Percentiles rank a stretch among this genome's conserved stretches.
These are phyloP conservation scores for Thalassiosira sp. DNA, from an alignment of 352 stramenopile species.

Conservation along the genomic window DNA sequence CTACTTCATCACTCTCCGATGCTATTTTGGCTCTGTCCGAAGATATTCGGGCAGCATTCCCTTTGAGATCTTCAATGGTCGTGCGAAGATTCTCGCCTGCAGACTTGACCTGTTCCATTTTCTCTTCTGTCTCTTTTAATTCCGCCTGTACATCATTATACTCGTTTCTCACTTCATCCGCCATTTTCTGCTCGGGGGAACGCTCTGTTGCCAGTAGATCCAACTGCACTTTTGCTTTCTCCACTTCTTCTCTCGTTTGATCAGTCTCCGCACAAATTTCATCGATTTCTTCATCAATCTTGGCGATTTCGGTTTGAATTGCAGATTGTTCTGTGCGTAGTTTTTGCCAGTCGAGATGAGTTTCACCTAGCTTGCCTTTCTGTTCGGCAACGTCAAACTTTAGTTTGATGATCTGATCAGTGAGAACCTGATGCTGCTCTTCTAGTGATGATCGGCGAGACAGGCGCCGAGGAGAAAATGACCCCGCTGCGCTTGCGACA, in stretches of 20 bases:
- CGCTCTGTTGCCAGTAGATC: constrained; percentile 12
- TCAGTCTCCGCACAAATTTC: constrained; percentile 16
- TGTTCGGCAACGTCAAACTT: constrained; percentile 46
- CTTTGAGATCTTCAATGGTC: constrained; percentile 34
- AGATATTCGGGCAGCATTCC: constrained; percentile 18
- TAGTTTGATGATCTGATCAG: constrained; percentile 38
- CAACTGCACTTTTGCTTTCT: constrained; percentile 7
- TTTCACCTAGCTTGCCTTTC: constrained; percentile 28
- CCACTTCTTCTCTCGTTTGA: constrained; percentile 13
- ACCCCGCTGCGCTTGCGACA: too few species aligned
- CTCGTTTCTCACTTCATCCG: constrained; percentile 16
- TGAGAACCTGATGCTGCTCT: constrained; percentile 32
- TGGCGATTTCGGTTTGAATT: constrained; percentile 23
- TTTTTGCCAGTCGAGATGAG: constrained; percentile 27
- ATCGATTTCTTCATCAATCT: constrained; percentile 26
- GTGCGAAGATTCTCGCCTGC: constrained; percentile 2
- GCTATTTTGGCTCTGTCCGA: constrained; percentile 24
- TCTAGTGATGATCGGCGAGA: constrained; percentile 22
- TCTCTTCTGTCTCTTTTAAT: constrained; percentile 17
- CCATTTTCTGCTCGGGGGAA: constrained; percentile 5
- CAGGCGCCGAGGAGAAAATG: not conserved
- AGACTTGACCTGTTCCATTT: constrained; percentile 18
- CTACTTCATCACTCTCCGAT: constrained; percentile 2
- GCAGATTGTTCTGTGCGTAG: constrained; percentile 13
- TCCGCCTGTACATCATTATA: constrained; percentile 10